Conservation (phyloP, 805 yeast species). For the Starmera amethionina region DNA sequence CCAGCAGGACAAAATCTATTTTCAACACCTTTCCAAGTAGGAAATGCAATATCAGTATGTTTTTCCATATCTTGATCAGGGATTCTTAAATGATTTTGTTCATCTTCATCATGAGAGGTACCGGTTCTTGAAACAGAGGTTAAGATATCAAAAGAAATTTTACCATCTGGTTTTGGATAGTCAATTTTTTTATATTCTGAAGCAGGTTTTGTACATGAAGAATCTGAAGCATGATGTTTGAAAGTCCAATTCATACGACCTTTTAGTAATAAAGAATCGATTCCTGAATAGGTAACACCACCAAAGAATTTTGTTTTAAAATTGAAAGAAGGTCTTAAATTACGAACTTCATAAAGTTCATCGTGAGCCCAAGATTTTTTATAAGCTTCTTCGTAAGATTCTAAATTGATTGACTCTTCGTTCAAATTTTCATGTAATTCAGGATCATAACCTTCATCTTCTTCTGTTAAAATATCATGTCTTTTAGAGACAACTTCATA, state of each 20-base stretch:
- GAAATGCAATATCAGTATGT: constrained; percentile 64
- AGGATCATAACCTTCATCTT: constrained; percentile 30
- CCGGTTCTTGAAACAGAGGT: constrained; percentile 97
- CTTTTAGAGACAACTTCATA: constrained; percentile 42
- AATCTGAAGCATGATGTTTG: constrained; percentile 57
- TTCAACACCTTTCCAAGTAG: constrained; percentile 79
- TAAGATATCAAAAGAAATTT: constrained; percentile 78
- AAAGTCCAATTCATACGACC: constrained; percentile 91
- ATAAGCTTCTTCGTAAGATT: constrained; percentile 51
- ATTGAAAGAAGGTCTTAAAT: constrained; percentile 86
- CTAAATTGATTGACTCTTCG: constrained; percentile 39
- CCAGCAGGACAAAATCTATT: constrained; percentile 97
- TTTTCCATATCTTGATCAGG: constrained; percentile 50
- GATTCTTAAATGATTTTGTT: constrained; percentile 76
- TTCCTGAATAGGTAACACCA: constrained; percentile 77
- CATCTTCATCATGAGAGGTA: constrained; percentile 91
- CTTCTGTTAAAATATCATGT: constrained; percentile 29
- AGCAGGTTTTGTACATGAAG: constrained; percentile 64
- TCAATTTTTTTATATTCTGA: constrained; percentile 56
- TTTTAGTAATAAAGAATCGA: constrained; percentile 65
- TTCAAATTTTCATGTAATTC: constrained; percentile 28
- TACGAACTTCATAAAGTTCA: constrained; percentile 78
- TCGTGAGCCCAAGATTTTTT: constrained; percentile 77
- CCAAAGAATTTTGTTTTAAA: constrained; percentile 66
- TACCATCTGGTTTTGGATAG: constrained; percentile 96